Evolutionary conservation across 768 basidiomycete genomes (phyloP).

Genomic region (Lactarius deliciosus): DNA sequence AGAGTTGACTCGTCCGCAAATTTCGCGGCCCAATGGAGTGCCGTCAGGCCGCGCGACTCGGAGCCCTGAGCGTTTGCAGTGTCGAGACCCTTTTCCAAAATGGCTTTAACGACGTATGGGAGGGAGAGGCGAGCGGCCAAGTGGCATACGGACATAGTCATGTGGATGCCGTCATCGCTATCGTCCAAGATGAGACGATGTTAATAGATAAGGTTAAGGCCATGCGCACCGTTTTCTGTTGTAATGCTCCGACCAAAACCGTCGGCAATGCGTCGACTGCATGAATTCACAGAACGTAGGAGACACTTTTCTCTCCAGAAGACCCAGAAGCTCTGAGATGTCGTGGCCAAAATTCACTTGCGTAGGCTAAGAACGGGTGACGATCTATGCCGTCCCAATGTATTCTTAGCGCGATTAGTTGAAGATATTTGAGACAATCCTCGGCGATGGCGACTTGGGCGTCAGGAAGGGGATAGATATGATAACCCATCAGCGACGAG

Average conservation of each 20-base stretch:
- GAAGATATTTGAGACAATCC: slow-evolving; percentile 14
- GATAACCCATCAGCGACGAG: slow-evolving; percentile 1
- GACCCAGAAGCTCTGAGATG: slow-evolving; percentile 9
- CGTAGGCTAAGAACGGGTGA: slow-evolving; percentile 2
- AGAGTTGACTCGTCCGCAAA: slow-evolving; percentile 9
- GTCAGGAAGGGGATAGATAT: slow-evolving; percentile 8
- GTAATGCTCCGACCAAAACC: not conserved
- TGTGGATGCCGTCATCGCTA: not conserved
- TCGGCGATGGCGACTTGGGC: slow-evolving; percentile 1
- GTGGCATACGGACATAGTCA: slow-evolving; percentile 11
- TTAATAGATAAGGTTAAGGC: not conserved
- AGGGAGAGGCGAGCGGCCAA: slow-evolving; percentile 12
- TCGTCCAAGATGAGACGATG: not conserved
- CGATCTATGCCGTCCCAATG: not conserved
- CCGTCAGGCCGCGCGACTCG: not conserved
- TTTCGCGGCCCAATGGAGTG: slow-evolving; percentile 13
- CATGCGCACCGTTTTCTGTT: not conserved
- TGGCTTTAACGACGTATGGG: not conserved
- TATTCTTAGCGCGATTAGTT: not conserved
- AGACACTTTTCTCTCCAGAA: not conserved
- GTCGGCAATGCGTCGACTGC: not conserved
- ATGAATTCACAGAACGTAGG: slow-evolving; percentile 5
- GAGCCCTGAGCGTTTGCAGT: not conserved
- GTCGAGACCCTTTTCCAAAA: slow-evolving; percentile 9
- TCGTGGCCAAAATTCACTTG: slow-evolving; percentile 11